phyloP scores from a whole-genome alignment of 1,284 basidiomycete species.

The Vanrija humicola region DNA sequence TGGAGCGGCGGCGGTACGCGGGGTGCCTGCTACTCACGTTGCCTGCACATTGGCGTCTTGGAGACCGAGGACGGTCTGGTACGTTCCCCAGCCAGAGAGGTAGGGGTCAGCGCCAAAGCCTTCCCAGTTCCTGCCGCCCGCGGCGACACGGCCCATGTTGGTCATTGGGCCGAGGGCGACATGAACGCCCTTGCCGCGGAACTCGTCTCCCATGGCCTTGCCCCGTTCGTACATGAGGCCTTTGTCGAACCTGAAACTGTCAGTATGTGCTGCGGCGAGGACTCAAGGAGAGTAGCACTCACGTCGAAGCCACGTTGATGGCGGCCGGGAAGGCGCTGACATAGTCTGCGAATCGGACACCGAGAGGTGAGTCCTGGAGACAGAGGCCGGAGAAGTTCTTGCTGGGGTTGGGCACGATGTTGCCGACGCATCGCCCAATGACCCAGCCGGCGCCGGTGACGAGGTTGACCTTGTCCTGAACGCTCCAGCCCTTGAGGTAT shows the following conservation, averaged over 20 bases:
- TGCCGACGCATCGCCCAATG: slow-evolving; percentile 60
- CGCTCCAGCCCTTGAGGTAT: slow-evolving; percentile 46
- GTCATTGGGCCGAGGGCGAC: slow-evolving; percentile 57
- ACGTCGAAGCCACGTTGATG: slow-evolving; percentile 67
- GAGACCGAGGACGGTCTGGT: slow-evolving; percentile 69
- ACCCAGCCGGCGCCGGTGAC: slow-evolving; percentile 50
- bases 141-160: slow-evolving; percentile 58
- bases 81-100: slow-evolving; percentile 62
- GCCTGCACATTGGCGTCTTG: slow-evolving; percentile 65
- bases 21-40: slow-evolving; percentile 24
- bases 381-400: slow-evolving; percentile 67
- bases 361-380: slow-evolving; percentile 54
- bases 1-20: background rate
- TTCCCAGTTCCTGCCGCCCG: slow-evolving; percentile 77
- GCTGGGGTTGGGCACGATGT: slow-evolving; percentile 59
- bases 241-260: slow-evolving; percentile 57
- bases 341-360: slow-evolving; percentile 61
- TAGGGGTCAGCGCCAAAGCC: slow-evolving; percentile 68
- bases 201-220: slow-evolving; percentile 69
- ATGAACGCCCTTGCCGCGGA: slow-evolving; percentile 73
- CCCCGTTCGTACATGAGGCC: slow-evolving; percentile 69
- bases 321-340: slow-evolving; percentile 67
- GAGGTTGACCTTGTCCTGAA: slow-evolving; percentile 52
- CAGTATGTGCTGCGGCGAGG: background rate
- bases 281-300: slow-evolving; percentile 16